Evolutionary conservation across 345 rosid genomes (phyloP), one percentile per base, ranked within the genome.

Genomic region (Eutrema yunnanense): DNA sequence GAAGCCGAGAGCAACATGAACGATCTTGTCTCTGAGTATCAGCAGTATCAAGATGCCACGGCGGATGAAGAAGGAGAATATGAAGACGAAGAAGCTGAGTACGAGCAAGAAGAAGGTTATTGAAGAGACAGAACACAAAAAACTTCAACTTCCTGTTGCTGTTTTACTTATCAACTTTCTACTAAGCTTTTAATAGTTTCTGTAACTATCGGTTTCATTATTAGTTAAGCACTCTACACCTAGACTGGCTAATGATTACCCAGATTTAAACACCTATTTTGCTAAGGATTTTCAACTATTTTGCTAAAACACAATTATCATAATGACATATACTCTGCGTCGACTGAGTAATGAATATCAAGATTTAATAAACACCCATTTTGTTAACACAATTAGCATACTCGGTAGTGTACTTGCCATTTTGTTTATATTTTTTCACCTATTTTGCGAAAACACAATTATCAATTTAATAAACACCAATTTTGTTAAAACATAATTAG

Each of bases 1-100:
- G 88, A 88, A 78, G 93, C 90, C 0, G 92, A 88, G 72, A 88
- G 90, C 78, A 88, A 88, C 84, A 88, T 88, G 93, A 88, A 88
- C 4, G 93, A 88, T 53, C 69, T 88, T 54, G 93, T 88, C 14
- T 83, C 89, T 0, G 90, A 88, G 81, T 88, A 88, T 51, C 94
- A 88, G 79, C 90, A 88, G 72, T 88, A 88, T 72, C 94, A 88
- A 66, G 94, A 88, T 81, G 94, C 94, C 32, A 85, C 89, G 0
- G 90, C 93, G 0, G 91, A 87, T 22, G 94, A 88, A 43, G 94
- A 88, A 65, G 87, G 81, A 12, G 82, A 81, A 0, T 80, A 86
- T 3, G 85, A 88, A 47, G 93, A 84, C 1, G 77, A 73, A 41
- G 85, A 78, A 14, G 79, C 65, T 0, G 82, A 80, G 36, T 80